Evolutionary conservation across 73 alveolate genomes (phyloP).

Genomic region (Paraurostyla sp.): DNA sequence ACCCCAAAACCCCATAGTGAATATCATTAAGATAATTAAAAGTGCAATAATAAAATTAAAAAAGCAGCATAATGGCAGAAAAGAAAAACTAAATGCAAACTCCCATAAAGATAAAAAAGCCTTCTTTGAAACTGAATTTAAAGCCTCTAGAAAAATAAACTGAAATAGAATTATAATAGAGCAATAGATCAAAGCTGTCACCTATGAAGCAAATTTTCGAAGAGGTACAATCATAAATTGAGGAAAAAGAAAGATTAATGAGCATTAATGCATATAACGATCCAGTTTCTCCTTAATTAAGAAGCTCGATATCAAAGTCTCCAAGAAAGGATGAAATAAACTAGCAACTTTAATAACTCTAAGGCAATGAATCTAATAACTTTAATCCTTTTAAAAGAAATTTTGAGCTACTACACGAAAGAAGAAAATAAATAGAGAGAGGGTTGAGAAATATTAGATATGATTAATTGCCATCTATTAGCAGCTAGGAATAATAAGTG

Average conservation of each 20-base stretch:
- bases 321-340: neutral
- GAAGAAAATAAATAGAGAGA: neutral
- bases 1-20: too few relatives aligned
- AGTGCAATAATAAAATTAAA: too few relatives aligned
- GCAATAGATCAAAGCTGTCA: neutral
- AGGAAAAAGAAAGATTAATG: too few relatives aligned
- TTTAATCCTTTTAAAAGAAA: neutral
- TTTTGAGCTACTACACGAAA: neutral
- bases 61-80: too few relatives aligned
- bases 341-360: neutral
- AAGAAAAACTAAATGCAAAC: too few relatives aligned
- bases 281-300: neutral
- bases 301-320: neutral
- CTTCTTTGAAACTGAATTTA: too few relatives aligned
- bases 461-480: conserved; percentile 26
- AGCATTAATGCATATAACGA: neutral
- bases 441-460: conserved; percentile 1
- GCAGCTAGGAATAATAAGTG: neutral
- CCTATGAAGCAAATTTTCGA: neutral
- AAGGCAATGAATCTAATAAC: neutral
- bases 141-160: too few relatives aligned
- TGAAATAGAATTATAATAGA: too few relatives aligned
- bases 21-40: too few relatives aligned
- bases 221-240: too few relatives aligned
- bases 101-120: too few relatives aligned